Percentiles rank a stretch among this genome's conserved stretches.
Evolutionary conservation across 208 protist genomes (phyloP).

Genomic region (Acanthamoeba lenticulata): DNA sequence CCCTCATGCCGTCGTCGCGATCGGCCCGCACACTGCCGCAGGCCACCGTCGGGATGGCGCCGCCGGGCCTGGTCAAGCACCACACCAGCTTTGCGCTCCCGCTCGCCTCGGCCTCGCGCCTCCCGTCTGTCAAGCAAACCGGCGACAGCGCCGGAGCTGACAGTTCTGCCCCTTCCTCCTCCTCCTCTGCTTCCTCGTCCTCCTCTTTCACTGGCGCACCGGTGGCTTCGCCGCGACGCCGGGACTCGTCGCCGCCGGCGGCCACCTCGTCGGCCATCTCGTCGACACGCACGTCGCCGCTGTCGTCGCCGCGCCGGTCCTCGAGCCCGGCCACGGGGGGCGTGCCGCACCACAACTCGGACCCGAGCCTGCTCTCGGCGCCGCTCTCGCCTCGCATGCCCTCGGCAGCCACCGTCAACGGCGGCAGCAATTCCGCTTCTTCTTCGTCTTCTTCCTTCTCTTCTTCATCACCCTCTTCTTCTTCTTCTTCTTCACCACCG

Average conservation of each 20-base stretch:
- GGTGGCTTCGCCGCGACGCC: not conserved
- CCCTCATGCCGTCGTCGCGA: not conserved
- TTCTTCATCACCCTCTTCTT: too few relatives aligned
- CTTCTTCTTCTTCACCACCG: too few relatives aligned
- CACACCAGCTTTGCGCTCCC: not conserved
- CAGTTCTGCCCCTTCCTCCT: too few relatives aligned
- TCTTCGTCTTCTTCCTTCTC: not conserved
- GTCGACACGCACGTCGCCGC: not conserved
- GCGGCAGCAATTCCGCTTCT: not conserved
- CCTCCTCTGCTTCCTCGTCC: too few relatives aligned
- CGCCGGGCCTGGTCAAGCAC: not conserved
- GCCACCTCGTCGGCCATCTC: not conserved
- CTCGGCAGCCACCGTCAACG: not conserved
- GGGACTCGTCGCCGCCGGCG: not conserved
- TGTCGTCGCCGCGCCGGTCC: not conserved
- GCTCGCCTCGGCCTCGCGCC: not conserved
- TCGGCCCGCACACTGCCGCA: slow-evolving; percentile 6
- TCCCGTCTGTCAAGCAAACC: not conserved
- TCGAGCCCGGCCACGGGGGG: not conserved
- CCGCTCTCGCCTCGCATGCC: not conserved
- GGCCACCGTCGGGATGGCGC: not conserved
- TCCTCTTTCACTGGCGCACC: not conserved
- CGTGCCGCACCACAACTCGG: not conserved
- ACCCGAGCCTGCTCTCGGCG: not conserved
- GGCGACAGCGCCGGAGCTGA: not conserved